These are phyloP conservation scores for Penicillium soppii DNA, from an alignment of 495 filamentous ascomycete genomes.

Conservation along the genomic window DNA sequence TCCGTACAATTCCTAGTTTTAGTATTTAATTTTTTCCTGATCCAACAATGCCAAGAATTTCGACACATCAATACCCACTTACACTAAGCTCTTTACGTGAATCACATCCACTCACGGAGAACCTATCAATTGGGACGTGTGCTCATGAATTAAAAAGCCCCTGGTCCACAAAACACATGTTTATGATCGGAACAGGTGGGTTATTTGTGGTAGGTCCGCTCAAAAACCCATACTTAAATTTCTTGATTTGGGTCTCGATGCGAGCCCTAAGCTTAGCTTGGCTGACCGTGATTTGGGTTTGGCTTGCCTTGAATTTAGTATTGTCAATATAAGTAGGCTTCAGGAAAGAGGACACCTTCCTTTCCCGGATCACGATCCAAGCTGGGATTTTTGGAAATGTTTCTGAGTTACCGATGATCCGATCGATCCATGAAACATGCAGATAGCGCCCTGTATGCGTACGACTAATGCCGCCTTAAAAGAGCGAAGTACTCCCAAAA, in stretches of 20 bases:
- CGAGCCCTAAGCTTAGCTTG: background rate
- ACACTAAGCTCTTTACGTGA: background rate
- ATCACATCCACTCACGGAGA: background rate
- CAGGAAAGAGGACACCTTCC: background rate
- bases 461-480: background rate
- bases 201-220: background rate
- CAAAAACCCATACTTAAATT: no score
- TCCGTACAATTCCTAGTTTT: no score
- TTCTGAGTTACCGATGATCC: conserved; percentile 3
- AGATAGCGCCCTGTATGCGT: background rate
- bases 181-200: background rate
- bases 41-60: background rate
- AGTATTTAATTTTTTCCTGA: no score
- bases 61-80: background rate
- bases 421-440: conserved; percentile 7
- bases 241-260: background rate
- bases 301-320: background rate
- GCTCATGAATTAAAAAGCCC: background rate
- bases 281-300: background rate
- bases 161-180: background rate
- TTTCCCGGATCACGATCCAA: background rate
- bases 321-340: background rate
- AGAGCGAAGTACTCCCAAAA: conserved; percentile 1
- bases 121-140: conserved; percentile 2
- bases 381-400: background rate